Conservation (phyloP, 768 basidiomycete species). For the Lepiota venenata region DNA sequence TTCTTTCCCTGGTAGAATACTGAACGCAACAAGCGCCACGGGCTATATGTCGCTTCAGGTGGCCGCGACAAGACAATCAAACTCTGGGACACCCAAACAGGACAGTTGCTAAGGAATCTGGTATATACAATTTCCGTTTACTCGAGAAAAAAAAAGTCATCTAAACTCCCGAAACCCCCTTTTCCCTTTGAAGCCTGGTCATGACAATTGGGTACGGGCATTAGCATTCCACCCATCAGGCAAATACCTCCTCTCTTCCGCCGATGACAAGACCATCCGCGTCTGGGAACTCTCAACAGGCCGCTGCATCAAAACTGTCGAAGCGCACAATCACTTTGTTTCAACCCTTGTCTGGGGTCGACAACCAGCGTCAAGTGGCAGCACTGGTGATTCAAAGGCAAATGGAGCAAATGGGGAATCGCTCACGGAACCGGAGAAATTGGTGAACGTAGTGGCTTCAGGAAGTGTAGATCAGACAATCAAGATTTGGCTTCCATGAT, state of each 20-base stretch:
- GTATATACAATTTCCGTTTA: slow-evolving; percentile 34
- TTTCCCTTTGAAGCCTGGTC: slow-evolving; percentile 47
- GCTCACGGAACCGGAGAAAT: slow-evolving; percentile 46
- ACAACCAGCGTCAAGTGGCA: slow-evolving; percentile 34
- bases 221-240: slow-evolving; percentile 89
- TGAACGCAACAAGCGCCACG: slow-evolving; percentile 47
- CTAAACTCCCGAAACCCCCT: slow-evolving; percentile 8
- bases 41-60: slow-evolving; percentile 71
- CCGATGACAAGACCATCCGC: slow-evolving; percentile 89
- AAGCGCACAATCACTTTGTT: slow-evolving; percentile 86
- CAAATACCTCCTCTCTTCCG: slow-evolving; percentile 86
- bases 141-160: background rate
- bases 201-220: slow-evolving; percentile 90
- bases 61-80: slow-evolving; percentile 91
- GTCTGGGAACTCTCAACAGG: slow-evolving; percentile 89
- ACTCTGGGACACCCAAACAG: slow-evolving; percentile 84
- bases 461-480: slow-evolving; percentile 68
- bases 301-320: slow-evolving; percentile 81
- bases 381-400: slow-evolving; percentile 29
- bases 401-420: slow-evolving; percentile 31
- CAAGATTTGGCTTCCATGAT: slow-evolving; percentile 62
- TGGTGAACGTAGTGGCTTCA: slow-evolving; percentile 68
- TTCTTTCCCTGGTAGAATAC: slow-evolving; percentile 37
- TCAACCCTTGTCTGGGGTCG: slow-evolving; percentile 81
- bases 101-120: slow-evolving; percentile 76